A percentile compares a stretch with the other conserved stretches of the same genome.
These are phyloP conservation scores for Boeremia lycopersici DNA, from an alignment of 2,329 filamentous ascomycete species.

Conservation along the genomic window DNA sequence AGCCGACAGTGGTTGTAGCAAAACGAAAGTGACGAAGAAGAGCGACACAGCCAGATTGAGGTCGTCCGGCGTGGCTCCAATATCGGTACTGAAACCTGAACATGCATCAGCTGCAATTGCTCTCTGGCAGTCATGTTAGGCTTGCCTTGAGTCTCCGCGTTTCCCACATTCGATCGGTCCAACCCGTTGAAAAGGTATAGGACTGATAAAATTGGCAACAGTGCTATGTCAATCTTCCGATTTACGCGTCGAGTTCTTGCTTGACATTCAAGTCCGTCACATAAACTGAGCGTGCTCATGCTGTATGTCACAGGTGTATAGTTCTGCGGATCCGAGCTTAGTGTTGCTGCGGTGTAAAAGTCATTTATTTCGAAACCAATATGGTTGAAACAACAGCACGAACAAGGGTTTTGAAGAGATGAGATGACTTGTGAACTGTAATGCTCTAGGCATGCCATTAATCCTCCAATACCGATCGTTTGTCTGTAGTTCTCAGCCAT, in stretches of 20 bases:
- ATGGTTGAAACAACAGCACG: neutral
- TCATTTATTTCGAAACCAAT: neutral
- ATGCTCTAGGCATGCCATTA: neutral
- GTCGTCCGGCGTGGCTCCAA: slow-evolving; percentile 27
- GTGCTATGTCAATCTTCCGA: slow-evolving; percentile 23
- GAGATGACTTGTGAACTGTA: neutral
- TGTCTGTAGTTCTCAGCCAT: neutral
- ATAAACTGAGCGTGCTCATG: neutral
- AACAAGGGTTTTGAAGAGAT: neutral
- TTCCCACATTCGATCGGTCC: slow-evolving; percentile 33
- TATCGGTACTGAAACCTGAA: slow-evolving; percentile 29
- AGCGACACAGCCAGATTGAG: slow-evolving; percentile 34
- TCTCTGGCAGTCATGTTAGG: neutral
- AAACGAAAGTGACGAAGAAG: slow-evolving; percentile 34
- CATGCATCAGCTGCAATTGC: neutral
- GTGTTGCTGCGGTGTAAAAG: neutral
- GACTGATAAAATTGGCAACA: slow-evolving; percentile 27
- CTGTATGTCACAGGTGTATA: neutral
- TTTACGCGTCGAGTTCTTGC: neutral
- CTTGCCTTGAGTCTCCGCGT: slow-evolving; percentile 35
- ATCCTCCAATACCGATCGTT: neutral
- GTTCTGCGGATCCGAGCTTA: neutral
- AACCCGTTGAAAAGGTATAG: slow-evolving; percentile 34
- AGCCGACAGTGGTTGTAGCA: slow-evolving; percentile 30
- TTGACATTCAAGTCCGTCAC: neutral